Percentiles rank a stretch among this genome's conserved stretches.
Conservation (phyloP, 2,329 filamentous ascomycete genomes). For the Monosporascus sp. region DNA sequence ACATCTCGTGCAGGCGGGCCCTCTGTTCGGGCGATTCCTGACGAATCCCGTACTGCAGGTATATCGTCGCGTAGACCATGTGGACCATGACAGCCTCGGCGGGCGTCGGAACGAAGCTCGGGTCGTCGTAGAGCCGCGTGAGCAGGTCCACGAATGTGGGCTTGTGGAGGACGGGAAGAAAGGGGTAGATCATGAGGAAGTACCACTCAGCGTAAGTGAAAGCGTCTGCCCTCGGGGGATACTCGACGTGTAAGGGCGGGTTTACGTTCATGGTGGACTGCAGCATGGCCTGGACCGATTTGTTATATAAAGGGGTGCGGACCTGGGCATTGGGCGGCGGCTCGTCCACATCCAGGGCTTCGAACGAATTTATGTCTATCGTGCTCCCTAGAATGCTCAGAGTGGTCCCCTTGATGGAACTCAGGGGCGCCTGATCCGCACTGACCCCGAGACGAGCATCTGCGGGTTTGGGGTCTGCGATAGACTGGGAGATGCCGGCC, state of each 20-base stretch:
- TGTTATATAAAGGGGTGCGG: slow-evolving; percentile 54
- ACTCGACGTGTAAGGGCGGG: slow-evolving; percentile 47
- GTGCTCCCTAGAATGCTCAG: slow-evolving; percentile 75
- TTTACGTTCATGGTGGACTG: slow-evolving; percentile 59
- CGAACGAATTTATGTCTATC: slow-evolving; percentile 71
- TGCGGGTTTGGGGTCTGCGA: slow-evolving; percentile 38
- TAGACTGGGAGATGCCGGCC: slow-evolving; percentile 13
- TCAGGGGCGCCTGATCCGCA: slow-evolving; percentile 58
- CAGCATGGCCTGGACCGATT: slow-evolving; percentile 66
- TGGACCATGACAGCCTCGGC: slow-evolving; percentile 67
- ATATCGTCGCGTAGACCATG: slow-evolving; percentile 74
- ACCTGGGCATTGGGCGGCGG: slow-evolving; percentile 36
- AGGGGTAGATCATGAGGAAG: slow-evolving; percentile 65
- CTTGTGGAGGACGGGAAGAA: slow-evolving; percentile 71
- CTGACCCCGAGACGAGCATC: slow-evolving; percentile 64
- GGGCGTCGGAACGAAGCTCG: slow-evolving; percentile 52
- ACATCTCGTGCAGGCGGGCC: slow-evolving; percentile 53
- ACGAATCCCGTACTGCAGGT: slow-evolving; percentile 69
- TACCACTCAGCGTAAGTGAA: slow-evolving; percentile 70
- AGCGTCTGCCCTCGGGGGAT: slow-evolving; percentile 61
- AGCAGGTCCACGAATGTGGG: slow-evolving; percentile 65
- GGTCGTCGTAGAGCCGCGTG: slow-evolving; percentile 64
- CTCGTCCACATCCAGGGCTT: slow-evolving; percentile 61
- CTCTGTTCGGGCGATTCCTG: slow-evolving; percentile 48
- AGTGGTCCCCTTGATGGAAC: slow-evolving; percentile 68